Base-by-base conservation (phyloP, 192 early-diverging fungal genomes). In the Entomortierella lignicola region DNA sequence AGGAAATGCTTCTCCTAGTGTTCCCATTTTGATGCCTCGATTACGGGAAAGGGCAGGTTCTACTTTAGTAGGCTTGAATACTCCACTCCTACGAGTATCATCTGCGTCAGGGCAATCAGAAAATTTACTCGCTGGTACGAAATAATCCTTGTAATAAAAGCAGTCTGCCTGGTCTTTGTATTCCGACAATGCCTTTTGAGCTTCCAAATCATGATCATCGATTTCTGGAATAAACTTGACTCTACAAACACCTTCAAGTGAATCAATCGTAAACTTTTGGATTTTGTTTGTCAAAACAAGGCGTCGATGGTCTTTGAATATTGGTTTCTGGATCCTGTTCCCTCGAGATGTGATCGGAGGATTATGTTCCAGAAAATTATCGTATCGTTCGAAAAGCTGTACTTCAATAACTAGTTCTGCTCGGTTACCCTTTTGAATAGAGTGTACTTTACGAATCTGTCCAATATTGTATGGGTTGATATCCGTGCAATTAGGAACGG, bases 381-480 rank as follows among this genome's bases (percentile, higher is more conserved):
- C 64, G n/a, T 66, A 41, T n/a, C 87, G 71, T 47, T 64, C 69
- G 43, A 88, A 67, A 17, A 88, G 63, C 41, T 70, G 82, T 11
- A 88, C 63, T 37, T 82, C 80, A 12, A 80, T 73, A 12, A 60
- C 66, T 31, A 61, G 13, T 27, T 26, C 50, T 25, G 42, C 42
- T 23, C 43, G 39, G n/a, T 48, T 31, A 27, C 25, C 57, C n/a
- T 37, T 43, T 8, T 8, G 23, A 31, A 56, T 17, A 4, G 31
- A 52, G 13, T 34, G 60, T 31, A 89, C 71, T 26, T 71, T 71
- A 18, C 79, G 43, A 59, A 91, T 85, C 23, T 89, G 86, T 3
- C 83, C 89, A 41, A 91, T 85, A 29, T 80, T 67, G 72, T 89
- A 89, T 21, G 90, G 86, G 53, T 72, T 69, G n/a, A 27, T 25